Evolutionary conservation across 306 rosid genomes (phyloP).

Genomic region (Dryas octopetala): DNA sequence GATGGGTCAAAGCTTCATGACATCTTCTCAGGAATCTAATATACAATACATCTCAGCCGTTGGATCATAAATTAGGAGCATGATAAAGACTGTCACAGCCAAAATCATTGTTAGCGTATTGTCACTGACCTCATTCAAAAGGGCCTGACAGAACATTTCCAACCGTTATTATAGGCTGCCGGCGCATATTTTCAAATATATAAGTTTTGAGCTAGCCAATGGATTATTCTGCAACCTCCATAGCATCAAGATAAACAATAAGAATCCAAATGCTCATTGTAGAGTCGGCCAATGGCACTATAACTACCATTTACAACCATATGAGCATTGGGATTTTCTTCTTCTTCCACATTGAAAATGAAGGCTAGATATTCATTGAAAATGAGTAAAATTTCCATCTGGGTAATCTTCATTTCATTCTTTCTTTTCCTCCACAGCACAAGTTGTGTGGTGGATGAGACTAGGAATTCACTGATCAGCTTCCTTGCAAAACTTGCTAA

Average conservation of each 20-base stretch:
- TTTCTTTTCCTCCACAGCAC: constrained; percentile 33
- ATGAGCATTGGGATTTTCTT: constrained; percentile 24
- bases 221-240: not conserved
- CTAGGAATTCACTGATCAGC: constrained; percentile 44
- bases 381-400: constrained; percentile 45
- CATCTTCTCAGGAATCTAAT: not conserved
- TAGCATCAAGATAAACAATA: constrained; percentile 16
- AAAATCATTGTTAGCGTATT: constrained; percentile 11
- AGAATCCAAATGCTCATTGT: constrained; percentile 36
- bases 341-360: constrained; percentile 17
- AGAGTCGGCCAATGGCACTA: constrained; percentile 45
- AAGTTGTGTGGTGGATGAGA: constrained; percentile 50
- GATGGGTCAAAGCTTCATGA: not conserved
- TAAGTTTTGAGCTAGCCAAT: not conserved
- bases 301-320: constrained; percentile 34
- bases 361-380: constrained; percentile 11
- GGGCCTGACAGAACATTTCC: constrained; percentile 34
- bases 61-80: not conserved
- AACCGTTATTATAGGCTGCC: constrained; percentile 36
- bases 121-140: constrained; percentile 30
- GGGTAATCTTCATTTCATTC: constrained; percentile 37
- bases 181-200: constrained; percentile 39
- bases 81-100: not conserved
- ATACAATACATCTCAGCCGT: constrained; percentile 1
- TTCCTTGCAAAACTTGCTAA: constrained; percentile 52